Evolutionary conservation across 495 filamentous ascomycete species (phyloP).

Genomic region (Choiromyces venosus): DNA sequence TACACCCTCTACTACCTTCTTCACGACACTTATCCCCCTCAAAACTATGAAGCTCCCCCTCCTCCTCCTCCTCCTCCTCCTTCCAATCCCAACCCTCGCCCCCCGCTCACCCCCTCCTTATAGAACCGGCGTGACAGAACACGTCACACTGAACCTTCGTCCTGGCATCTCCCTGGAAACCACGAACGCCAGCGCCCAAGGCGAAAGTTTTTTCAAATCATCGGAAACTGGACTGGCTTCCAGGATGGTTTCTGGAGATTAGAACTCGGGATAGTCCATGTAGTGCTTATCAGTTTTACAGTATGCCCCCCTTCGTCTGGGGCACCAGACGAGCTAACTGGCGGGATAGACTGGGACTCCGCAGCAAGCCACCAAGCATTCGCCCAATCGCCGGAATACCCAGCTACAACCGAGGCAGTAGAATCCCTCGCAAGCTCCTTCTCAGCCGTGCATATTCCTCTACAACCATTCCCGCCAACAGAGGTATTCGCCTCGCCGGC

Average conservation of each 20-base stretch:
- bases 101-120: not conserved
- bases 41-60: not conserved
- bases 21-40: not conserved
- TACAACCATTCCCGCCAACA: not conserved
- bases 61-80: not conserved
- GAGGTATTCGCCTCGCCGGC: not conserved
- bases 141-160: not conserved
- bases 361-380: not conserved
- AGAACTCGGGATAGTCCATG: not conserved
- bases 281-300: not conserved
- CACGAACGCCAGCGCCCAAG: not conserved
- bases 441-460: not conserved
- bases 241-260: not conserved
- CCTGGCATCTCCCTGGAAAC: not conserved
- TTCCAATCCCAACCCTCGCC: not conserved
- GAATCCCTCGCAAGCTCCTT: not conserved
- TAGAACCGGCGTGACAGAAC: not conserved
- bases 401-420: not conserved
- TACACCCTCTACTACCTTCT: not conserved
- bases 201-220: not conserved
- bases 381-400: not conserved
- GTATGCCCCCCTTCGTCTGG: not conserved
- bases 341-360: not conserved
- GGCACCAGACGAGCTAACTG: not conserved
- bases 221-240: not conserved